These are phyloP conservation scores for Xylariaceae sp. DNA, from an alignment of 2,329 filamentous ascomycete genomes.

Conservation along the genomic window DNA sequence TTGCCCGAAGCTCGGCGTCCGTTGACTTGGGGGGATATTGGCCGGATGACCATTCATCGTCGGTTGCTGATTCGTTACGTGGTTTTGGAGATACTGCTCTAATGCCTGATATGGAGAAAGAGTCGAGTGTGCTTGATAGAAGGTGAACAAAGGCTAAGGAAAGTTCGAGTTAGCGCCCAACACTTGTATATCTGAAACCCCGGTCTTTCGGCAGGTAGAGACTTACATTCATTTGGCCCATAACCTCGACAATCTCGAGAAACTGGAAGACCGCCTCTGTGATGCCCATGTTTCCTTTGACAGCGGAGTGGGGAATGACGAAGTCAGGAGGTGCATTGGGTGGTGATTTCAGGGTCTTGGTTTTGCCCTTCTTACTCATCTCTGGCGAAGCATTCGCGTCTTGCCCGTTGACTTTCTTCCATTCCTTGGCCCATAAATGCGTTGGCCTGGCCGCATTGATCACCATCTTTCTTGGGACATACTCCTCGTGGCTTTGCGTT, in stretches of 20 bases:
- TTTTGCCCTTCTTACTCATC: constrained; percentile 64
- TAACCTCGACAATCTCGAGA: constrained; percentile 64
- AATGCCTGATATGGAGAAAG: constrained; percentile 56
- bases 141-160: constrained; percentile 51
- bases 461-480: constrained; percentile 65
- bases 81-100: constrained; percentile 53
- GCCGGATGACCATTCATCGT: constrained; percentile 41
- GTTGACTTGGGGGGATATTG: constrained; percentile 43
- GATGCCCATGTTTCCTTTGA: constrained; percentile 55
- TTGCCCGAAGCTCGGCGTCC: constrained; percentile 53
- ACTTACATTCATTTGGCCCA: constrained; percentile 58
- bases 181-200: not conserved
- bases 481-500: constrained; percentile 75
- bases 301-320: constrained; percentile 54
- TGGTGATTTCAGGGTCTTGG: constrained; percentile 56
- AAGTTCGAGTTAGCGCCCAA: constrained; percentile 6
- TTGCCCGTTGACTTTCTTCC: constrained; percentile 54
- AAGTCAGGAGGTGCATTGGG: constrained; percentile 56
- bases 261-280: constrained; percentile 60
- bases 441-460: constrained; percentile 58
- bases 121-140: constrained; percentile 50
- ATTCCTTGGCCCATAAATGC: constrained; percentile 64
- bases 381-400: constrained; percentile 60
- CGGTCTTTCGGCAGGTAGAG: not conserved
- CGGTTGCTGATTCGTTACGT: constrained; percentile 40